Base-by-base conservation (phyloP, 116 monocot genomes). In the Cymodocea nodosa region DNA sequence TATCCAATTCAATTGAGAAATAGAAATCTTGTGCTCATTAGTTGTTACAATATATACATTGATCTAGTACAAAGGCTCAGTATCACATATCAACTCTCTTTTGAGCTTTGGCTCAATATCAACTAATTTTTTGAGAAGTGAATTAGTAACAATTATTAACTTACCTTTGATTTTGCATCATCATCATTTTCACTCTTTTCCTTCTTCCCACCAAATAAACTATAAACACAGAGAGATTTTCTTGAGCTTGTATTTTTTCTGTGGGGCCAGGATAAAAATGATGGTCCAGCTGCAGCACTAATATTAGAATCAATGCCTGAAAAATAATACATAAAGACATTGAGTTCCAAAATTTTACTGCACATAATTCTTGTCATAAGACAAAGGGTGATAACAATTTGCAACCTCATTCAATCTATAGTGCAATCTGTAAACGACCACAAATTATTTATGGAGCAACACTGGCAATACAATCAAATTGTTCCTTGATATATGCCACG, bases 181-280 rank as follows among this genome's bases (percentile, higher is more conserved):
- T 85, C 90, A 71, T 61, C 52, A 57, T 59, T 75, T 55, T 85
- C 90, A 66, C 66, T 77, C 52, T 85, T 85, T 12, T 90, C 90
- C 76, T 97, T 90, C 57, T 88, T 88, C 61, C 97, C 97, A 52
- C 95, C 95, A 84, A 97, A 97, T 65, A 97, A 75, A 78, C 81
- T 61, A 82, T 79, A 76, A 51, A 88, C 56, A 35, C 68, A 78
- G 60, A 87, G 67, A 69, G 79, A 40, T 75, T 51, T 88, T 52
- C 59, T 79, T 18, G 67, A 49, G 65, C 60, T 59, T 54, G 63
- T 6, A 51, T 59, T 71, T 76, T 68, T 81, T 61, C 56, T 59
- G 59, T 17, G 54, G 70, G 77, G 68, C 71, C 81, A 75, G 37
- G 77, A 64, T 54, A 77, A 68, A 77, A 66, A 82, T 52, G 56